Conservation (phyloP, 805 yeast genomes). For the Candida ortonii region DNA sequence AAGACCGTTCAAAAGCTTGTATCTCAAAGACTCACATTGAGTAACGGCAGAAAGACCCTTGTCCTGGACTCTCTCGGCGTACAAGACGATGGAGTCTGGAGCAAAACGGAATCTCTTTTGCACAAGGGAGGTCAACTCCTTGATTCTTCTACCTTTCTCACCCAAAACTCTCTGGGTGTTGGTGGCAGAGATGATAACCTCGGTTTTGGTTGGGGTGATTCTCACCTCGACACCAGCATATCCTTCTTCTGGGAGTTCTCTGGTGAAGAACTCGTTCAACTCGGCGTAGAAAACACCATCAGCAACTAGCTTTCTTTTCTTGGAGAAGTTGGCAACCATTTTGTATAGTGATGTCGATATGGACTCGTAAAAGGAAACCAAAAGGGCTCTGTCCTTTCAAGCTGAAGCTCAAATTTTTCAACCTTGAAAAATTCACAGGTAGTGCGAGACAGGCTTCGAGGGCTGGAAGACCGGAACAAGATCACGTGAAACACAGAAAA, state of each 20-base stretch:
- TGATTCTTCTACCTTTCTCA: slow-evolving; percentile 99
- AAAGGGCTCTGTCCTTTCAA: too few species aligned
- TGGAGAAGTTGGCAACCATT: slow-evolving; percentile 64
- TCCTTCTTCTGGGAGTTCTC: slow-evolving; percentile 99
- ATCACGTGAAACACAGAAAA: too few species aligned
- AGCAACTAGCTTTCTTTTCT: slow-evolving; percentile 99
- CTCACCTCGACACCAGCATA: slow-evolving; percentile 99
- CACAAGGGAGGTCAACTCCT: slow-evolving; percentile 94
- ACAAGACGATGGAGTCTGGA: slow-evolving; percentile 89
- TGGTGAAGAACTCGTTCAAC: slow-evolving; percentile 99
- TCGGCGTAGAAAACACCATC: slow-evolving; percentile 99
- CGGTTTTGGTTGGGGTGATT: slow-evolving; percentile 96
- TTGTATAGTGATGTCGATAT: too few species aligned
- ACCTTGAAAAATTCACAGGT: slow-evolving; percentile 6
- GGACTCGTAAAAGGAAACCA: too few species aligned
- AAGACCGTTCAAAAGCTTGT: slow-evolving; percentile 97
- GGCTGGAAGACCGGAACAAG: too few species aligned
- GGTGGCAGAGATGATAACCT: slow-evolving; percentile 97
- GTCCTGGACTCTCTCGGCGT: slow-evolving; percentile 99
- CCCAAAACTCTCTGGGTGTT: slow-evolving; percentile 98
- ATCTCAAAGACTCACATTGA: slow-evolving; percentile 98
- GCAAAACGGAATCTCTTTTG: slow-evolving; percentile 98
- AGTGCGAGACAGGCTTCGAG: too few species aligned
- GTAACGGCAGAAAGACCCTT: slow-evolving; percentile 99
- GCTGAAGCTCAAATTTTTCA: slow-evolving; percentile 6